Evolutionary conservation across 225 moss, liverwort and hornwort genomes (phyloP).

Genomic region (Pseudoscleropodium purum): DNA sequence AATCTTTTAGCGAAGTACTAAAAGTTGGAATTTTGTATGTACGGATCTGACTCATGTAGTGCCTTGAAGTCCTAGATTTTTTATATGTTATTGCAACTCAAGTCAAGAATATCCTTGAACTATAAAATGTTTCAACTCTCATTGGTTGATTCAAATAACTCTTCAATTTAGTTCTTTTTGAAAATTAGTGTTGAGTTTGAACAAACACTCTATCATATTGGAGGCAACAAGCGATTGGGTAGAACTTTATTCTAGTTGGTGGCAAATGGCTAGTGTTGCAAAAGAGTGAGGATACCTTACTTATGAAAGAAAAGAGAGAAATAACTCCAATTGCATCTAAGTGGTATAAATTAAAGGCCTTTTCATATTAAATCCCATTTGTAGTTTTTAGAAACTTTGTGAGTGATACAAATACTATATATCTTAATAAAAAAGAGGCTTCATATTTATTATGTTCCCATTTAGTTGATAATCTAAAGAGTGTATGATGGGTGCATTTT

Average conservation of each 20-base stretch:
- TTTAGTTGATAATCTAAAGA: neutral
- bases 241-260: neutral
- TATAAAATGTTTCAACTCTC: neutral
- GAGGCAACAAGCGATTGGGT: rapidly evolving
- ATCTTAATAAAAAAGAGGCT: neutral
- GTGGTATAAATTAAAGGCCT: rapidly evolving
- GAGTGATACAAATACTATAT: neutral
- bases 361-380: neutral
- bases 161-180: neutral
- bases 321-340: neutral
- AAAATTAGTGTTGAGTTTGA: neutral
- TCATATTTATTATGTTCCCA: neutral
- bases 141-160: neutral
- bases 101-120: too few relatives aligned
- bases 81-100: too few relatives aligned
- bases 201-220: neutral
- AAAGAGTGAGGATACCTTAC: neutral
- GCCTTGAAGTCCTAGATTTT: neutral
- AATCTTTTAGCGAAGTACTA: neutral
- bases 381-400: neutral
- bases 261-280: neutral
- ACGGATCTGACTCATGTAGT: rapidly evolving
- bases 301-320: neutral
- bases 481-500: neutral
- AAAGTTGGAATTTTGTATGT: rapidly evolving